Evolutionary conservation across 257 asterid genomes (phyloP), one percentile per base, ranked within the genome.

Genomic region (Jacaranda mimosifolia): DNA sequence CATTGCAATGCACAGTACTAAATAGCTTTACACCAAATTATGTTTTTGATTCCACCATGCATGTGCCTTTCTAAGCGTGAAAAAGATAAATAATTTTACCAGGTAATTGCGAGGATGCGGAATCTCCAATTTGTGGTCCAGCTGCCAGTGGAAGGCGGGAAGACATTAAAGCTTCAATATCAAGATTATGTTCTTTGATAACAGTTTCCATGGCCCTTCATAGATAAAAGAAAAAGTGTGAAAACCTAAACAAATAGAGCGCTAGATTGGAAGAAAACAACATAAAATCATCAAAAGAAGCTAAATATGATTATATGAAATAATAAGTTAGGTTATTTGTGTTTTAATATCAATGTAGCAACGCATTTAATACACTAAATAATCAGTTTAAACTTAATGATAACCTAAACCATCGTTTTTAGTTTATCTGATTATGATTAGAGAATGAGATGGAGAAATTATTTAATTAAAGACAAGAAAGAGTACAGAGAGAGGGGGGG

Each of bases 181-280:
- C 99, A 75, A 96, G 97, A 84, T 90, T 92, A 85, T 96, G 89
- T 78, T 96, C 97, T 79, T 91, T 93, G 79, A 96, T 90, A 57
- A 96, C 98, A 77, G 99, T 96, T 87, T 96, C 98, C 99, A 96
- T 96, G 55, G 99, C 99, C 96, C 99, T 96, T 78, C 82, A 79
- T 82, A 75, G 49, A 77, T 82, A 38, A 71, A 64, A 64, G 52
- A 66, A 58, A 70, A 26, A 7, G 13, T 43, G 26, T 72, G 43
- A 74, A 55, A 46, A 71, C 14, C 4, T 66, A 63, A 72, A 66
- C 56, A 77, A 21, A 59, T 10, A 57, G 40, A 55, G 56, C 57
- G 72, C 60, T n/a, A 53, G 76, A 36, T 19, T 57, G 64, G 75
- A 68, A 46, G 59, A 42, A 48, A 74, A 57, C 64, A 69, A 35